Conservation (phyloP, 2,329 filamentous ascomycete species). For the Xylariaceae sp. region DNA sequence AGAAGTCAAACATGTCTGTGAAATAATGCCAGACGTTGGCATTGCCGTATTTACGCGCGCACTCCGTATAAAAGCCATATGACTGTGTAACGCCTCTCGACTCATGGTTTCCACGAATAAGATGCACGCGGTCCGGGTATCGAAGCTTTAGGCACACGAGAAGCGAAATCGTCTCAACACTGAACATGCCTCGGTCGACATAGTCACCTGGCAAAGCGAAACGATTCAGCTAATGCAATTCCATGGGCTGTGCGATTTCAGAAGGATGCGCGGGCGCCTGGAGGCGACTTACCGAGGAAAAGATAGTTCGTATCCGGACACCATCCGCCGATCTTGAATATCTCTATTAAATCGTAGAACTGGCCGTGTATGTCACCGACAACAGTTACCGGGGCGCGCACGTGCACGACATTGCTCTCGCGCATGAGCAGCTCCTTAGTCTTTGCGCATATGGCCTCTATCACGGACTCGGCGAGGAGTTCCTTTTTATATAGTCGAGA, state of each 20-base stretch:
- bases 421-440: slow-evolving; percentile 99
- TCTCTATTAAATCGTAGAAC: slow-evolving; percentile 98
- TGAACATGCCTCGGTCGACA: slow-evolving; percentile 96
- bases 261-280: not conserved
- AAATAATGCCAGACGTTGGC: slow-evolving; percentile 99
- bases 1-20: slow-evolving; percentile 99
- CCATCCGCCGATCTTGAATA: slow-evolving; percentile 95
- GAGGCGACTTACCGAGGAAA: slow-evolving; percentile 66
- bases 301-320: slow-evolving; percentile 98
- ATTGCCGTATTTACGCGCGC: slow-evolving; percentile 95
- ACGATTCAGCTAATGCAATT: slow-evolving; percentile 7
- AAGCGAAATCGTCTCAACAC: slow-evolving; percentile 96
- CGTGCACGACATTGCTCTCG: slow-evolving; percentile 99
- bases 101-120: slow-evolving; percentile 97
- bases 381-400: slow-evolving; percentile 89
- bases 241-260: not conserved
- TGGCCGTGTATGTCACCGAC: slow-evolving; percentile 98
- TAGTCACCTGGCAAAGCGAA: slow-evolving; percentile 66
- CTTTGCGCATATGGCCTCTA: slow-evolving; percentile 98
- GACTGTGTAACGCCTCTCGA: slow-evolving; percentile 96
- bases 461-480: slow-evolving; percentile 91
- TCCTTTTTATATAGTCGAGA: slow-evolving; percentile 95
- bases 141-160: slow-evolving; percentile 95
- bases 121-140: slow-evolving; percentile 90
- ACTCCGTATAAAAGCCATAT: slow-evolving; percentile 98